Evolutionary conservation across 1,284 basidiomycete genomes (phyloP).

Genomic region (Inonotus obliquus): DNA sequence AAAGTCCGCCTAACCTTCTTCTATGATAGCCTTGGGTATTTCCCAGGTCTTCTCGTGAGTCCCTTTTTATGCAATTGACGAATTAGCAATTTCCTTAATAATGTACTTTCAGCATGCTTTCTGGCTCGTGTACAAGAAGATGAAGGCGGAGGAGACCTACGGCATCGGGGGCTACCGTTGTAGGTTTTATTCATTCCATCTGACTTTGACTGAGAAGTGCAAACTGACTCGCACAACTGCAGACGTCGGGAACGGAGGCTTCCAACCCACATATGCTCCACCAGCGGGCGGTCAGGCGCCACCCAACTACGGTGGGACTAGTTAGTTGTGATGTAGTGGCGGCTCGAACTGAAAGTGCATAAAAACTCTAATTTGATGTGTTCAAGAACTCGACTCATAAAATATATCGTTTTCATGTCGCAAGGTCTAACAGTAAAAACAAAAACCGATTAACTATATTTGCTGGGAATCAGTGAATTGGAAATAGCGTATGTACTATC

Average conservation of each 20-base stretch:
- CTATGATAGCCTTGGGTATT: slow-evolving; percentile 63
- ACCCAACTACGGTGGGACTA: slow-evolving; percentile 38
- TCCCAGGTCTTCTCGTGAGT: slow-evolving; percentile 64
- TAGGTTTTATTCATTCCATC: slow-evolving; percentile 28
- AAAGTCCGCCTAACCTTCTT: slow-evolving; percentile 4
- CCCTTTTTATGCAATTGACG: not conserved
- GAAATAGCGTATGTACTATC: no score
- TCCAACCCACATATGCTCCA: slow-evolving; percentile 39
- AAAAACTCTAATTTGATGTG: no score
- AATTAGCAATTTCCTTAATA: no score
- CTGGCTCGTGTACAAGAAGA: slow-evolving; percentile 53
- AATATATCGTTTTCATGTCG: no score
- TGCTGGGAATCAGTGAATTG: no score
- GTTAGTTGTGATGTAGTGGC: no score
- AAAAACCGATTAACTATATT: no score
- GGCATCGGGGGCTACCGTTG: slow-evolving; percentile 47
- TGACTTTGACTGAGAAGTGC: no score
- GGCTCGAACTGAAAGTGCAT: no score
- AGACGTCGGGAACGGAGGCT: slow-evolving; percentile 55
- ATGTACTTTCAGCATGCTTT: slow-evolving; percentile 40
- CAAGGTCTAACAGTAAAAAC: no score
- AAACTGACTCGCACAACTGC: no score
- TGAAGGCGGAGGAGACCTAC: slow-evolving; percentile 57
- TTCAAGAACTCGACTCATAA: no score
- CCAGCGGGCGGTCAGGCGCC: slow-evolving; percentile 26